These are phyloP conservation scores for Candida sithepensis DNA, from an alignment of 805 yeast species.

Conservation along the genomic window DNA sequence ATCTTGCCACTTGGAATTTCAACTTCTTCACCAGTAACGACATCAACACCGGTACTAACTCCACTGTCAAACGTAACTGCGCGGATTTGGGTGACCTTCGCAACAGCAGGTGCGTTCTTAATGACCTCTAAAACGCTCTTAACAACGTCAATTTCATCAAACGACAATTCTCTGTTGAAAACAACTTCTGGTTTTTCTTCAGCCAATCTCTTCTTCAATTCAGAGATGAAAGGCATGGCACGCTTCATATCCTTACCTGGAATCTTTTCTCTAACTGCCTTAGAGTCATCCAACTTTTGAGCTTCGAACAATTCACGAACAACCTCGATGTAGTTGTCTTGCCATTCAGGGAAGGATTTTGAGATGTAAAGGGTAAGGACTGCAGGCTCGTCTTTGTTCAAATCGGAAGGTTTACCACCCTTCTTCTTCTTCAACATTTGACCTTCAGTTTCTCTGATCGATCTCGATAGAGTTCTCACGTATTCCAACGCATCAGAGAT, in stretches of 20 bases:
- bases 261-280: slow-evolving; percentile 58
- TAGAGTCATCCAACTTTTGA: slow-evolving; percentile 62
- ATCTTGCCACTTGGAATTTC: slow-evolving; percentile 65
- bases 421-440: slow-evolving; percentile 81
- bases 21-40: slow-evolving; percentile 65
- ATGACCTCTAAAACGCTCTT: slow-evolving; percentile 53
- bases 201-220: slow-evolving; percentile 75
- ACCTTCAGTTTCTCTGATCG: slow-evolving; percentile 92
- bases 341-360: slow-evolving; percentile 74
- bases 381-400: slow-evolving; percentile 72
- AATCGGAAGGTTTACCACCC: slow-evolving; percentile 70
- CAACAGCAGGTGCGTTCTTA: slow-evolving; percentile 59
- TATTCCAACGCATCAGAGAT: slow-evolving; percentile 70
- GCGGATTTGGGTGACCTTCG: slow-evolving; percentile 52
- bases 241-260: slow-evolving; percentile 88
- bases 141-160: slow-evolving; percentile 70
- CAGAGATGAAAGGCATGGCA: slow-evolving; percentile 95
- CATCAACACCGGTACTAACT: slow-evolving; percentile 55
- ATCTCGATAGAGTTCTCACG: slow-evolving; percentile 71
- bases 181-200: slow-evolving; percentile 71
- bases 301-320: slow-evolving; percentile 72
- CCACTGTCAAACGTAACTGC: slow-evolving; percentile 66
- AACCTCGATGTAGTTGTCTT: slow-evolving; percentile 55
- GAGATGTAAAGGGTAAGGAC: slow-evolving; percentile 71
- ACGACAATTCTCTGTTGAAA: slow-evolving; percentile 84